Percentiles rank a stretch among this genome's conserved stretches.
Conservation (phyloP, 2,329 filamentous ascomycete genomes). For the Fusarium clavum region DNA sequence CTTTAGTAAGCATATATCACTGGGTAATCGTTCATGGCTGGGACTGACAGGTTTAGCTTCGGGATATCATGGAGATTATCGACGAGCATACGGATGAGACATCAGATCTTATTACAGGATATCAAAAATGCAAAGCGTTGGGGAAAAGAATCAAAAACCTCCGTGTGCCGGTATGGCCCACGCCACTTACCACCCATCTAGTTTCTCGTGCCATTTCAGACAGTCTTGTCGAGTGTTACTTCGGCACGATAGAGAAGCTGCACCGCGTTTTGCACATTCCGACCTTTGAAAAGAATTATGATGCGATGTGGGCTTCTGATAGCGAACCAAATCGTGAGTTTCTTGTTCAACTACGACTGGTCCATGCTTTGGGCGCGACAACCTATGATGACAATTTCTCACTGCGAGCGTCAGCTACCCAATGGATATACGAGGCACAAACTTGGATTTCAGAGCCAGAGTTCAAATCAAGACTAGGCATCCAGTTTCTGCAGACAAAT, state of each 20-base stretch:
- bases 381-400: slow-evolving; percentile 63
- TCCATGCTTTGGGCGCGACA: slow-evolving; percentile 67
- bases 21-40: accelerated
- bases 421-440: slow-evolving; percentile 69
- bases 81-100: slow-evolving; percentile 55
- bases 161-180: slow-evolving; percentile 62
- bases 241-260: slow-evolving; percentile 59
- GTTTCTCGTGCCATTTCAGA: slow-evolving; percentile 61
- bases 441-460: slow-evolving; percentile 65
- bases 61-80: slow-evolving; percentile 58
- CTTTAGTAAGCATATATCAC: slow-evolving; percentile 53
- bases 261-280: slow-evolving; percentile 65
- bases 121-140: slow-evolving; percentile 65
- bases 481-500: slow-evolving; percentile 63
- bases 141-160: slow-evolving; percentile 63
- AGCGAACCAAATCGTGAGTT: slow-evolving; percentile 56
- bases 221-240: slow-evolving; percentile 61
- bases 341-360: slow-evolving; percentile 67
- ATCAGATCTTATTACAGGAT: slow-evolving; percentile 50
- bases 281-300: slow-evolving; percentile 61
- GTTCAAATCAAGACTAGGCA: slow-evolving; percentile 62
- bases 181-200: slow-evolving; percentile 55
- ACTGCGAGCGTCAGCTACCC: slow-evolving; percentile 60
- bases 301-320: slow-evolving; percentile 59
- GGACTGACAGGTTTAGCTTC: slow-evolving; percentile 48